These are phyloP conservation scores for Anthracocystis panici-leucophaei DNA, from an alignment of 1,284 basidiomycete genomes.

Conservation along the genomic window DNA sequence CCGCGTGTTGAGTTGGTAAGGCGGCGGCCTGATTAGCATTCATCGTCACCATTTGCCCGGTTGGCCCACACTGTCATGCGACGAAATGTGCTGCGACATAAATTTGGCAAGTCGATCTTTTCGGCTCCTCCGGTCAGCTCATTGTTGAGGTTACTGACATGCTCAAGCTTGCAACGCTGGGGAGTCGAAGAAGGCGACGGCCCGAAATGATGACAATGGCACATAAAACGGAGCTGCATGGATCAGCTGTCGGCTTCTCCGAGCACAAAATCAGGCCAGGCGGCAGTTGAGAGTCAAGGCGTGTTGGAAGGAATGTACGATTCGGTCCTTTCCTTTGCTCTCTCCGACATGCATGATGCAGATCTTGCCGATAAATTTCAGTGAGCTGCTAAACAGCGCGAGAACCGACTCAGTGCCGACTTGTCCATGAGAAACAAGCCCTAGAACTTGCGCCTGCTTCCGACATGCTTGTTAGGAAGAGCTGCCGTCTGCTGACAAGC, in stretches of 20 bases:
- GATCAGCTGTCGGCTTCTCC: background rate
- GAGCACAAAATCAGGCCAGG: background rate
- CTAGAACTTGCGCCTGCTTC: background rate
- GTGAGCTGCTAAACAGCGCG: conserved; percentile 1
- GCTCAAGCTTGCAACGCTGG: background rate
- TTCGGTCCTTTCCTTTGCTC: background rate
- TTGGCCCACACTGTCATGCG: too few species aligned
- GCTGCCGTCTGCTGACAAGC: background rate
- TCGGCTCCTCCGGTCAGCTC: too few species aligned
- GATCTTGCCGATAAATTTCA: conserved; percentile 8
- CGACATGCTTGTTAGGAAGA: background rate
- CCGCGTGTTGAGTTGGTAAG: too few species aligned
- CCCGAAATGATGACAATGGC: background rate
- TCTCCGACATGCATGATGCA: conserved; percentile 40
- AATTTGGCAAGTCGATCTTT: too few species aligned
- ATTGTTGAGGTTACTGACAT: too few species aligned
- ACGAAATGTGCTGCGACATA: too few species aligned
- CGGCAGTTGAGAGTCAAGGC: background rate
- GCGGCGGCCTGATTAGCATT: background rate
- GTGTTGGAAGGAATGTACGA: background rate
- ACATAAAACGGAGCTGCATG: background rate
- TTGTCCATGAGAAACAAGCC: background rate
- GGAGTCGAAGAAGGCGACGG: background rate
- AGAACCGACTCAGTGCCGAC: background rate
- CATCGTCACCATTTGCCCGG: too few species aligned